Evolutionary conservation across 495 filamentous ascomycete genomes (phyloP).

Genomic region (Sordaria brevicollis): DNA sequence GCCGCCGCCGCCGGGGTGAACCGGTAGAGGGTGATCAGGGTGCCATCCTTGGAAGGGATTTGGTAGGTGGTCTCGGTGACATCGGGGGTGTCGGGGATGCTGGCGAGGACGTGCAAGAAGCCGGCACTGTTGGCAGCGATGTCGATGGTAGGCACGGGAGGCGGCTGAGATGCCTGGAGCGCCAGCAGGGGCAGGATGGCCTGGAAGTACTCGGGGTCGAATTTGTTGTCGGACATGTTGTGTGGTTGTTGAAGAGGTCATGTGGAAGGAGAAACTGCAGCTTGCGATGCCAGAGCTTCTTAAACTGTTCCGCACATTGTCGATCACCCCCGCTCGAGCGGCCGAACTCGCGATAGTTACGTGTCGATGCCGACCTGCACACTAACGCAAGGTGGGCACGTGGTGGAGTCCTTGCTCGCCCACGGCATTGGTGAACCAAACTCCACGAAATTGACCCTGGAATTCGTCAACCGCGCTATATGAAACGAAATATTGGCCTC

Average conservation of each 20-base stretch:
- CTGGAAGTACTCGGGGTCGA: conserved; percentile 9
- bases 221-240: conserved; percentile 6
- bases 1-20: conserved; percentile 8
- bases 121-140: background rate
- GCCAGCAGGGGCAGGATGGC: background rate
- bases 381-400: background rate
- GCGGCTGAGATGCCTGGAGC: background rate
- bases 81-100: conserved; percentile 1
- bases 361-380: background rate
- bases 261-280: background rate
- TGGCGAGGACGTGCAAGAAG: background rate
- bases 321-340: background rate
- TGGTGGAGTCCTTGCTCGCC: background rate
- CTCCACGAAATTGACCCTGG: background rate
- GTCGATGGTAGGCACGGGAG: conserved; percentile 1
- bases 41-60: conserved; percentile 12
- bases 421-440: background rate
- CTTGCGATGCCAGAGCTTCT: background rate
- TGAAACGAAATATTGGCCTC: background rate
- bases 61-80: conserved; percentile 12
- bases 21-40: conserved; percentile 9
- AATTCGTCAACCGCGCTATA: background rate
- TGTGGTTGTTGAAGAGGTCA: background rate
- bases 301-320: background rate
- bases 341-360: background rate